Evolutionary conservation across 2,329 filamentous ascomycete species (phyloP), one percentile per base, ranked within the genome.

Genomic region (Fusarium pseudograminearum): DNA sequence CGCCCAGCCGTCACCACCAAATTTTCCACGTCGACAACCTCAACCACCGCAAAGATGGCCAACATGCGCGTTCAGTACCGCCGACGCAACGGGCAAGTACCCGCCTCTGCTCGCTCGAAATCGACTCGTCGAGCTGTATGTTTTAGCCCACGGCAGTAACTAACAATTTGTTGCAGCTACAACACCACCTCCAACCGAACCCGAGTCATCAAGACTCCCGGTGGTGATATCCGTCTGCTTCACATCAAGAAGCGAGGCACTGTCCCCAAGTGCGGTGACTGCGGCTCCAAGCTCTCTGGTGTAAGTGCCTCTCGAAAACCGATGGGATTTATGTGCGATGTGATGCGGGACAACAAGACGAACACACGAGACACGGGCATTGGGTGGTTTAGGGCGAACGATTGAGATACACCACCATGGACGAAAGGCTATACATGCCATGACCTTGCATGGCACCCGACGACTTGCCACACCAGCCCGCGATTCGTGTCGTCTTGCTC

Each of bases 231-330:
- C 80, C 91, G 96, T 83, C 91, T 97, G 82, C 92, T 98, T 79
- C 95, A 99, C 91, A 94, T 98, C 89, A 98, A 98, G 93, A 99
- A 99, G 93, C 93, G 91, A 84, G 96, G 94, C 78, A 97, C 94
- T 83, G 92, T 94, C 74, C 96, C 96, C 82, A 99, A 99, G 90
- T 99, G 96, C 83, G 93, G 97, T 89, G 96, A 99, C 89, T 99
- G 97, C 82, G 96, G 96, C 81, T 90, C 90, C 87, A 98, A 98
- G 89, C 92, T 99, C 80, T 90, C 93, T 82, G 96, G 96, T 85
- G 94, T 99, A 93, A 92, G 94, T 97, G 61, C 65, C 47, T 59
- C 64, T 67, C 61, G 65, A 57, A 57, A 46, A 44, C 60, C 64
- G 58, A 70, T 41, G 18, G 48, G 31, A 54, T 45, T 57, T 67